phyloP scores from a whole-genome alignment of 2,329 filamentous ascomycete genomes.

The Aspergillus sojae region DNA sequence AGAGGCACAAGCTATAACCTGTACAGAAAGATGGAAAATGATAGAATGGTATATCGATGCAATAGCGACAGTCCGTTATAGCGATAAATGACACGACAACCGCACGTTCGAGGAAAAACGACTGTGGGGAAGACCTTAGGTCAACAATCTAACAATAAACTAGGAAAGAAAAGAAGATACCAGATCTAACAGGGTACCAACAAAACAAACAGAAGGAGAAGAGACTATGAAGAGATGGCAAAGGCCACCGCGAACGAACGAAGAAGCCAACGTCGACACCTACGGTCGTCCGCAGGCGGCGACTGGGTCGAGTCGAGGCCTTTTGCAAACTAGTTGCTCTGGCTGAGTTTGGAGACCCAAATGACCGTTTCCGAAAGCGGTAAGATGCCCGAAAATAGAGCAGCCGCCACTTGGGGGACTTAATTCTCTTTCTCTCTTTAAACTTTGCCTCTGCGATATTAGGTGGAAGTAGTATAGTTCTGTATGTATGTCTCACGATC shows the following conservation, averaged over 20 bases:
- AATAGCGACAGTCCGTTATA: neutral
- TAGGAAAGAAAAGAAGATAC: neutral
- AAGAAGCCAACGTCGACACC: neutral
- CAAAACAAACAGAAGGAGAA: neutral
- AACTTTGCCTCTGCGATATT: neutral
- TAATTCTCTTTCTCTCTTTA: neutral
- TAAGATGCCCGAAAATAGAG: conserved; percentile 13
- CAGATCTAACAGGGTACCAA: neutral
- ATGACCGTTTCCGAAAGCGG: conserved; percentile 4
- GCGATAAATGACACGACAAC: neutral
- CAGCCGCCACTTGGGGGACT: neutral
- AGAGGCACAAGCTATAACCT: neutral
- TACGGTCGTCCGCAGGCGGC: conserved; percentile 7
- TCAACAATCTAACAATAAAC: neutral
- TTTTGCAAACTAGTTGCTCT: conserved; percentile 2
- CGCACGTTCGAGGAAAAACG: conserved; percentile 1
- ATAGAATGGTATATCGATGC: neutral
- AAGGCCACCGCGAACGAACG: neutral
- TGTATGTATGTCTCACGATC: too few species aligned
- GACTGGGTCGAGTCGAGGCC: conserved; percentile 5
- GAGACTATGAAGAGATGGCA: neutral
- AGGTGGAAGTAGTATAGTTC: too few species aligned
- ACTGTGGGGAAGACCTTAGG: conserved; percentile 3
- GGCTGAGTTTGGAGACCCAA: neutral
- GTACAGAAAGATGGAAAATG: neutral